Evolutionary conservation across 2,329 filamentous ascomycete species (phyloP), one percentile per base, ranked within the genome.

Genomic region (Alternaria rosae): DNA sequence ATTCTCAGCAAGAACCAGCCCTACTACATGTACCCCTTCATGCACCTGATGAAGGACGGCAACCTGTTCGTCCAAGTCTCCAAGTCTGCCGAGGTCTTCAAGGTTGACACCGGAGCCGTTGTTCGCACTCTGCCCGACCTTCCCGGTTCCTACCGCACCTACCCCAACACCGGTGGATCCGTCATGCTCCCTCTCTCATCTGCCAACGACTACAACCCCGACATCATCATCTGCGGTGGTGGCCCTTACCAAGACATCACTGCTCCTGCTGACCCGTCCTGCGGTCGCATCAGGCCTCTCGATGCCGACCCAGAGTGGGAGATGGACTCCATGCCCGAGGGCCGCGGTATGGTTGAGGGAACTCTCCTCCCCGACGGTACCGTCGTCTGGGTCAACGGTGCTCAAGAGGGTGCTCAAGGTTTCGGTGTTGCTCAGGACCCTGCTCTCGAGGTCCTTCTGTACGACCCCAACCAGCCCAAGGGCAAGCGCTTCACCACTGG

Each of bases 21-120:
- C 13, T 88, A 89, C 77, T 88, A 87, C 76, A 88, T 88, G 86
- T 89, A 88, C 70, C 87, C 87, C 4, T 88, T 88, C 74, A 76
- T 89, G 28, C 86, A 88, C 69, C 79, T 89, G 2, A 80, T 89
- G 38, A 82, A 80, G 32, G 83, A 88, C 71, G 86, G 87, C 11
- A 84, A 78, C 38, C 73, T 89, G 5, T 89, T 88, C 70, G 79
- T 89, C 59, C 87, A 87, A 70, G 81, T 82, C 15, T 79, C 86
- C 32, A 88, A 86, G 71, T 85, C 85, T 20, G 83, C 85, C 6
- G 83, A 88, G 68, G 79, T 85, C 56, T 88, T 88, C 75, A 83
- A 87, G 68, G 82, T 86, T 23, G 74, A 67, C 35, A 77, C 76
- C 45, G 83, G 83, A 59, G 74, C 73, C 5, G 81, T 83, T 12